Base-by-base conservation (phyloP, 2,329 filamentous ascomycete species). In the Monilinia fructicola region DNA sequence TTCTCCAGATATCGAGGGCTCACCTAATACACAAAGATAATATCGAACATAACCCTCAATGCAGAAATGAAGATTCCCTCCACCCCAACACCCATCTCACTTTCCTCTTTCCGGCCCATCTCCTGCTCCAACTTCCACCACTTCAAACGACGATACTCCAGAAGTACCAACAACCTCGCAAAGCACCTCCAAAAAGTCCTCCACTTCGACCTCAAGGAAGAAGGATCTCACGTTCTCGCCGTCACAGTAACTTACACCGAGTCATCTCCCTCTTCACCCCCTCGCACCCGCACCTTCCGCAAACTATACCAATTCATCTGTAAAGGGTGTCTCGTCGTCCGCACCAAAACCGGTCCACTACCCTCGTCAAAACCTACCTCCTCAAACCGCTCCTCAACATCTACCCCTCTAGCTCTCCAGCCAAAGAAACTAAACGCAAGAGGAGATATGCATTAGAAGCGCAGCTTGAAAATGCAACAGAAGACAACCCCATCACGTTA, bases 241-340 rank as follows among this genome's bases (percentile, higher is more conserved):
- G 93, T 98, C 68, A 97, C 92, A 64, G 91, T 98, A 68, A 94
- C 90, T 71, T 98, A 98, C 79, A 96, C 93, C 65, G 94, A 98
- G 78, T 93, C 91, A 0, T 85, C 84, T n/a, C 81, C 85, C 23
- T 85, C 84, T 70, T 87, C 87, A 3, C 46, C 64, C 23, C 28
- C 38, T 11, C 54, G 54, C 10, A 60, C 35, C 21, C 83, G 95
- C 68, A 96, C 92, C 12, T 98, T 98, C 76, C 84, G 94, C 71
- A 98, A 98, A 80, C 81, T 99, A 68, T 99, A 98, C 78, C 95
- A 98, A 78, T 99, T 99, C 76, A 89, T 96, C 65, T 95, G 93
- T 76, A 94, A 96, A 80, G 87, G 92, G 50, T 90, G 93, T 68
- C 81, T 99, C 71, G 92, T 93, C 70, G 94, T 99, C 67, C 84